Evolutionary conservation across 768 basidiomycete species (phyloP).

Genomic region (Dentipellis sp.): DNA sequence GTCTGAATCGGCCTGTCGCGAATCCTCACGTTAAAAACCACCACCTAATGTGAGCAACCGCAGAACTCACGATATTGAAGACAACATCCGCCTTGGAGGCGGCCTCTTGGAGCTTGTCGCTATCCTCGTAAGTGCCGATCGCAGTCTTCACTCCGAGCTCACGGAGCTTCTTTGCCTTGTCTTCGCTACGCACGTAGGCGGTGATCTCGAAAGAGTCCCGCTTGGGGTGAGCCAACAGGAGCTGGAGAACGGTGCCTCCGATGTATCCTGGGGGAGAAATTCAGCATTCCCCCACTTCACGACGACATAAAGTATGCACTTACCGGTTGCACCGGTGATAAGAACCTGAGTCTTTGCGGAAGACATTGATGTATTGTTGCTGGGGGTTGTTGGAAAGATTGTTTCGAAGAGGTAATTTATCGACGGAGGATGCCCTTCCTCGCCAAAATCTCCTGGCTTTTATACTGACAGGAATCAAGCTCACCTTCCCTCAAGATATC

Average conservation of each 20-base stretch:
- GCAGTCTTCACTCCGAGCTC: not conserved
- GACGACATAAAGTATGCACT: not conserved
- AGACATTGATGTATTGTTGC: not conserved
- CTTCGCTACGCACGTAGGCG: not conserved
- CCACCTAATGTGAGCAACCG: not conserved
- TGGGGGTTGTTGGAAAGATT: no score
- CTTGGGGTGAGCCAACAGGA: not conserved
- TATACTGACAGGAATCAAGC: no score
- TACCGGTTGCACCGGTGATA: conserved; percentile 11
- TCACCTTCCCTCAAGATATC: no score
- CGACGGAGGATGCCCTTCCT: no score
- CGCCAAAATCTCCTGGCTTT: no score
- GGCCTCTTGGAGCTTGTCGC: not conserved
- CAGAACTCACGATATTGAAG: not conserved
- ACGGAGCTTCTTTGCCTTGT: not conserved
- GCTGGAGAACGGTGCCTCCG: not conserved
- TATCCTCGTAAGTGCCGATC: not conserved
- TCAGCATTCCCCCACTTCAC: not conserved
- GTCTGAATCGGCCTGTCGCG: not conserved
- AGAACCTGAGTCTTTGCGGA: conserved; percentile 7
- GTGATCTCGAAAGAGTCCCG: not conserved
- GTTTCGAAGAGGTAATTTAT: no score
- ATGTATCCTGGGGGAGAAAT: conserved; percentile 10
- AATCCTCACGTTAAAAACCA: not conserved
- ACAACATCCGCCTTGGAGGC: not conserved